Conservation (phyloP, 768 basidiomycete genomes). For the Hirschioporus abietinus region DNA sequence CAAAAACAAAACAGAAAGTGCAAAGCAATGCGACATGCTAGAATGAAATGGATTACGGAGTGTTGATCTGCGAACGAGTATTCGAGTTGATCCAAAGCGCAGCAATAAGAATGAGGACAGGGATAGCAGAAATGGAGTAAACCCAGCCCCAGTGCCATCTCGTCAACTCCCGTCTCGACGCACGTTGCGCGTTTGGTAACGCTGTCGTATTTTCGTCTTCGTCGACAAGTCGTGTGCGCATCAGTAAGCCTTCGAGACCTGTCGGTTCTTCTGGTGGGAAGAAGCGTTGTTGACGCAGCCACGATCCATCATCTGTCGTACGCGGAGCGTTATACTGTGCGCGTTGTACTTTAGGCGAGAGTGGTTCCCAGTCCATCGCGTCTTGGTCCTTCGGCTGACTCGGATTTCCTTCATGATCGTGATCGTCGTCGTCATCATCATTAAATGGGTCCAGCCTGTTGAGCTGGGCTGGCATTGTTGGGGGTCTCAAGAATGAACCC, state of each 20-base stretch:
- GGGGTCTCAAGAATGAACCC: neutral
- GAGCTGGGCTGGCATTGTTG: neutral
- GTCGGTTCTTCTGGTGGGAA: slow-evolving; percentile 77
- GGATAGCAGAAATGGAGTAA: slow-evolving; percentile 27
- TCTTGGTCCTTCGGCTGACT: slow-evolving; percentile 30
- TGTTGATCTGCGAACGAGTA: neutral
- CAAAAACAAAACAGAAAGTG: neutral
- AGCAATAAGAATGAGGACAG: slow-evolving; percentile 19
- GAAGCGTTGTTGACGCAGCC: slow-evolving; percentile 68
- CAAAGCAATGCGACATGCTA: neutral
- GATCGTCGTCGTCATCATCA: slow-evolving; percentile 24
- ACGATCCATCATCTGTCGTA: slow-evolving; percentile 35
- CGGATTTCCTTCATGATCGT: slow-evolving; percentile 20
- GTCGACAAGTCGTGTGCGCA: slow-evolving; percentile 51
- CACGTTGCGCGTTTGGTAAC: neutral
- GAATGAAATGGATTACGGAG: neutral
- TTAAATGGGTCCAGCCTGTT: slow-evolving; percentile 1
- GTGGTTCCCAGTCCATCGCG: slow-evolving; percentile 70
- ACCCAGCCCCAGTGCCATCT: slow-evolving; percentile 32
- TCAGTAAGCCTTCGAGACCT: slow-evolving; percentile 67
- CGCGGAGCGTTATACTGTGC: slow-evolving; percentile 21
- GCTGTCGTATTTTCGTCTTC: slow-evolving; percentile 6
- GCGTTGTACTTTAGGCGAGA: slow-evolving; percentile 28
- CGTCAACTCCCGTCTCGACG: neutral
- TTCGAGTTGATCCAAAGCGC: neutral